Evolutionary conservation across 2,329 filamentous ascomycete genomes (phyloP), one percentile per base, ranked within the genome.

Genomic region (Pseudocercospora pini-densiflorae): DNA sequence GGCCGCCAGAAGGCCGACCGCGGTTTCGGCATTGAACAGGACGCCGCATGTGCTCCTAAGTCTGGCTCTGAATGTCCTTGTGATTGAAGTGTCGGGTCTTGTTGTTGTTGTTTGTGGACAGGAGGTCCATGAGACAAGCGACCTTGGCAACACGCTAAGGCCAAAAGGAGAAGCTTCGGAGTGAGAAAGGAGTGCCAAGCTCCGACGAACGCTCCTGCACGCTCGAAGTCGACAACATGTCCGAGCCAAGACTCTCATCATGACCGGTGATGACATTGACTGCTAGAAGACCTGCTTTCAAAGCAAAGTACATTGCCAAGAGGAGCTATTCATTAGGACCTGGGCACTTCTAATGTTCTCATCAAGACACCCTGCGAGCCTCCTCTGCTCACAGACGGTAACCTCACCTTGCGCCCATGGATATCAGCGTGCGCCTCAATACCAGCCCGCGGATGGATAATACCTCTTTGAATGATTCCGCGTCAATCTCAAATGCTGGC

Each of bases 1-100:
- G 72, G 71, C 24, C 70, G 65, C 63, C 72, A 72, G 63, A 75
- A 67, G 59, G 43, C 43, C 49, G 63, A 58, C n/a, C 43, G 43
- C 59, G 45, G 3, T 29, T 10, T 21, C 19, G 31, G 36, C 55
- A 58, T 58, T 21, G 55, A n/a, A 24, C 10, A 23, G 31, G 27
- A 2, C 19, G 33, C 33, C 8, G 21, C 12, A 55, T 31, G 51
- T n/a, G 27, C 8, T 23, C 47, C 9, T 27, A 33, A 8, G 53
- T 19, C 23, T n/a, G 53, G 53, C 53, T 27, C 19, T 24, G 47
- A 16, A 51, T 51, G 21, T 51, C 47, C 47, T 51, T 14, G 47
- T 51, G 47, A 24, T 51, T 10, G 21, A 21, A 12, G 19, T 51
- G 47, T 27, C 47, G 23, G 47, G 19, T 24, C 23, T 51, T 51